Evolutionary conservation across 2,329 filamentous ascomycete species (phyloP), one percentile per base, ranked within the genome.

Genomic region (Cladobotryum mycophilum): DNA sequence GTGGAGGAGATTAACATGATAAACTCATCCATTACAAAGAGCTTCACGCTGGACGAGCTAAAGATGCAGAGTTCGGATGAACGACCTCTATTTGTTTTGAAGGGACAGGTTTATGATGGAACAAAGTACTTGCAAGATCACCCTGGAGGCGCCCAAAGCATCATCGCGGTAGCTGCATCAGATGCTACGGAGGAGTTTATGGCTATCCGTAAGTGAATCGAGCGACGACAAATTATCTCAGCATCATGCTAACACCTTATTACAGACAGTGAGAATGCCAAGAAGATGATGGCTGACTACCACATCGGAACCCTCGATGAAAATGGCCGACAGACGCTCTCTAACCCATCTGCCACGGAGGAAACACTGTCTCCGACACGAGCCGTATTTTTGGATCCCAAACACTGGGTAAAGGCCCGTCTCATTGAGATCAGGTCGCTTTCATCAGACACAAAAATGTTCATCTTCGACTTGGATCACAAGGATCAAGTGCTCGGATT

Each of bases 131-230:
- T 96, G 13, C 80, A 89, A 54, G 86, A 76, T 1, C 91, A 96
- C 64, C 91, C 91, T 0, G 91, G 91, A 47, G 91, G 91, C 46
- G 89, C 88, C 3, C 81, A 86, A 56, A 93, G 88, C 60, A 96
- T 96, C 62, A 77, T 86, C 48, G 85, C 84, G 25, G 88, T 85
- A 3, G 90, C 89, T n/a, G 89, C 84, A 0, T 75, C 88, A 60
- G 90, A 96, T 67, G 81, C 81, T 9, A 87, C 86, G 0, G 91
- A 96, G 61, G 91, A 96, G 58, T 96, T 96, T 65, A 80, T 95
- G 71, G 86, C 88, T 13, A 96, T 96, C 60, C 90, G 88, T 92
- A 75, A 76, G 87, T 76, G 25, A 30, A 30, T 3, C 25, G 25
- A 30, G 25, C 6, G 25, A 8, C 25, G 6, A 30, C 14, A 13